Evolutionary conservation across 2,329 filamentous ascomycete species (phyloP).

Genomic region (Aspergillus floridensis): DNA sequence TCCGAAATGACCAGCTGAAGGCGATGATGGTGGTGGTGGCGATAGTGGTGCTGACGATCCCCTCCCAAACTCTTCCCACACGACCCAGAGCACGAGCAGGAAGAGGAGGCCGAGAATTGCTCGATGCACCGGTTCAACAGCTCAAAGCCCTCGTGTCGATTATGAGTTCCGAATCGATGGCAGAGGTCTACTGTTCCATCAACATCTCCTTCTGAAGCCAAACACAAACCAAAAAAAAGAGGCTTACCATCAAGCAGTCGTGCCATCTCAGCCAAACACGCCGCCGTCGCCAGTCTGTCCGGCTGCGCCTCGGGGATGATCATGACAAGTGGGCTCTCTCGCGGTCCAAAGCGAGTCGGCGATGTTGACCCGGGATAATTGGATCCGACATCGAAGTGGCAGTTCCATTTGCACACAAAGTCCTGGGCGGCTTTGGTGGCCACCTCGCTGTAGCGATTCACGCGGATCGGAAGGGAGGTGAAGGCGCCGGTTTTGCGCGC

Average conservation of each 20-base stretch:
- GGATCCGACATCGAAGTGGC: no score
- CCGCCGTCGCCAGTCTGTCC: neutral
- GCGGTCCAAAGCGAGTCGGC: no score
- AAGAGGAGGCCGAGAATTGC: neutral
- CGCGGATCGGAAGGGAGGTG: neutral
- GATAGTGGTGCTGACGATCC: neutral
- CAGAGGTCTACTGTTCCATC: neutral
- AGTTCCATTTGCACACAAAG: neutral
- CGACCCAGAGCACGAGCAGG: neutral
- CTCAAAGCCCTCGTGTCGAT: neutral
- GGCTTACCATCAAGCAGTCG: neutral
- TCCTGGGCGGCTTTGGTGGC: neutral
- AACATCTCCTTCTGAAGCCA: neutral
- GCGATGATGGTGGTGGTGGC: neutral
- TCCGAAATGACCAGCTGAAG: neutral
- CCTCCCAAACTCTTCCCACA: neutral
- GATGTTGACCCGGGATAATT: neutral
- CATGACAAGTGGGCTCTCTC: neutral
- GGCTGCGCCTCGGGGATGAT: neutral
- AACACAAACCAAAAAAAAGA: no score
- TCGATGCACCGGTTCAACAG: neutral
- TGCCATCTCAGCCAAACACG: neutral
- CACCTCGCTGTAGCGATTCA: constrained; percentile 1
- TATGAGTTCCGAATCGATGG: neutral
- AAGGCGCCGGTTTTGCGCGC: neutral